Percentiles rank a stretch among this genome's conserved stretches.
Evolutionary conservation across 208 protist species (phyloP).

Genomic region (Borovskyia barvae): DNA sequence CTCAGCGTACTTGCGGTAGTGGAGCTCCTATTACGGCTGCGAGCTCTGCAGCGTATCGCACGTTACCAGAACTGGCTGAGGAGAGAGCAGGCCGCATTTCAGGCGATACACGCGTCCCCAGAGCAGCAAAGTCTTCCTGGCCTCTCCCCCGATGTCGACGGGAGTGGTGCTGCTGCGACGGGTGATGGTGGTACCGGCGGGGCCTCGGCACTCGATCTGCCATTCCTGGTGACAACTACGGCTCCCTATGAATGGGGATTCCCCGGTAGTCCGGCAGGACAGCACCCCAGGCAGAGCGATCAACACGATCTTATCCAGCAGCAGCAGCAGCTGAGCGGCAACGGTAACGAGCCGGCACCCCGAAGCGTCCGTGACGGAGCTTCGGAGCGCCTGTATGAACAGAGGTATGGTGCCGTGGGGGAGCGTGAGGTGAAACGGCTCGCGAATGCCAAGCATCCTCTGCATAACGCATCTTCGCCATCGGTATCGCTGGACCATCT

Average conservation of each 20-base stretch:
- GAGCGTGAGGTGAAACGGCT: no score
- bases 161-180: background rate
- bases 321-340: background rate
- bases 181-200: background rate
- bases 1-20: constrained; percentile 26
- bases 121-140: background rate
- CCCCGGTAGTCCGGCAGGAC: constrained; percentile 1
- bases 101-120: constrained; percentile 5
- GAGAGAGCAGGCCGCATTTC: constrained; percentile 4
- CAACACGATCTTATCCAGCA: background rate
- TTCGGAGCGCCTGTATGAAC: no score
- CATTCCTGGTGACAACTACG: background rate
- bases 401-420: no score
- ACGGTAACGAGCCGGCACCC: no score
- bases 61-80: constrained; percentile 8
- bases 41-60: constrained; percentile 34
- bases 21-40: constrained; percentile 28
- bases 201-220: background rate
- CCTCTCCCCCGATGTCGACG: background rate
- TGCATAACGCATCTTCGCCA: no score
- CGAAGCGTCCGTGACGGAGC: no score
- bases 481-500: no score
- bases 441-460: no score
- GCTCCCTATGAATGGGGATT: constrained; percentile 19
- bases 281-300: background rate